These are phyloP conservation scores for Penicillium silybi DNA, from an alignment of 495 filamentous ascomycete species.

Conservation along the genomic window DNA sequence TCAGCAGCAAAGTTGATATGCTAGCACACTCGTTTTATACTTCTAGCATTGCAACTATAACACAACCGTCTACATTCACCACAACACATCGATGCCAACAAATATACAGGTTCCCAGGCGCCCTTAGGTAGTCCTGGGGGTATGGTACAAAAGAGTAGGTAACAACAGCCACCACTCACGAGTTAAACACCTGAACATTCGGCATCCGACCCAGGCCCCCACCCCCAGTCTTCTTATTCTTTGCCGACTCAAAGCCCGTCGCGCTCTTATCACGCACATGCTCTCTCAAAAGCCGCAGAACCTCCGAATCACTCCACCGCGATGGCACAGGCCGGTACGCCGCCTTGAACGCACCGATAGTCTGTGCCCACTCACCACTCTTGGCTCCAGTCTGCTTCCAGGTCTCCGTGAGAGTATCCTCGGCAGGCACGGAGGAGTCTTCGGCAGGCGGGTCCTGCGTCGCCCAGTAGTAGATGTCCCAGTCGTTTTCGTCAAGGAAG, in stretches of 20 bases:
- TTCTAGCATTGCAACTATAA: too few species aligned
- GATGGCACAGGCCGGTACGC: constrained; percentile 85
- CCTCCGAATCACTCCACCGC: constrained; percentile 79
- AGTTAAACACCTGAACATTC: constrained; percentile 48
- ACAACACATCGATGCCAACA: background rate
- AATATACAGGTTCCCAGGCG: background rate
- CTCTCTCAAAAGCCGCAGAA: constrained; percentile 67
- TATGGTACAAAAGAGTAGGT: constrained; percentile 12
- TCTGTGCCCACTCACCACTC: constrained; percentile 93
- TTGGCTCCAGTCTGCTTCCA: constrained; percentile 50
- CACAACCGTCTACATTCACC: too few species aligned
- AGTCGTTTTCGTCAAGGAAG: constrained; percentile 98
- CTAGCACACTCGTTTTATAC: too few species aligned
- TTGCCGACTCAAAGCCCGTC: constrained; percentile 47
- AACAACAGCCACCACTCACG: constrained; percentile 4
- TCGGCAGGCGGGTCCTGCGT: constrained; percentile 75
- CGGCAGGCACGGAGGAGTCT: constrained; percentile 15
- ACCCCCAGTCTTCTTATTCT: constrained; percentile 43
- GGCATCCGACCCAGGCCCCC: constrained; percentile 52
- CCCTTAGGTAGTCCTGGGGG: background rate
- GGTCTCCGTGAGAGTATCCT: constrained; percentile 49
- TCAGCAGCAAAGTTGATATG: too few species aligned
- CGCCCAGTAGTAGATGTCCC: constrained; percentile 99
- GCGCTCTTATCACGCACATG: constrained; percentile 69
- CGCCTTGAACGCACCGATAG: constrained; percentile 87